These are phyloP conservation scores for Dactylellina parvicollis DNA, from an alignment of 2,329 filamentous ascomycete species.

Conservation along the genomic window DNA sequence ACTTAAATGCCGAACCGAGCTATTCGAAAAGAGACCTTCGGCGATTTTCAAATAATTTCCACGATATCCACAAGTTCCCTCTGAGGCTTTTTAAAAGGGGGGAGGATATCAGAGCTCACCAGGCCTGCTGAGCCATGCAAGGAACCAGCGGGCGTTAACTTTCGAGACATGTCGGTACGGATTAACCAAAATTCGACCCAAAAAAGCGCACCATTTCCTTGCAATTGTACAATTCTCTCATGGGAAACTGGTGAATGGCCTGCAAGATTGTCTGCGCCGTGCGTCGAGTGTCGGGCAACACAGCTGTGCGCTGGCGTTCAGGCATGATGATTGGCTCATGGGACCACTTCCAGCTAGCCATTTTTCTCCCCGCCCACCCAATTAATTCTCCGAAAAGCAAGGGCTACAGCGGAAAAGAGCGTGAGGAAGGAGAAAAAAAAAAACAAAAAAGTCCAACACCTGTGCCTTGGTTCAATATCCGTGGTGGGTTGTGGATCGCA, in stretches of 20 bases:
- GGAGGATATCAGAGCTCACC: slow-evolving; percentile 24
- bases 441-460: slow-evolving; percentile 48
- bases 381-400: slow-evolving; percentile 55
- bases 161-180: slow-evolving; percentile 37
- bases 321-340: slow-evolving; percentile 32
- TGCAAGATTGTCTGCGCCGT: slow-evolving; percentile 42
- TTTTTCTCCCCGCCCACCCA: slow-evolving; percentile 47
- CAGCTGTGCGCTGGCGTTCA: slow-evolving; percentile 1
- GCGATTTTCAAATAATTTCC: slow-evolving; percentile 27
- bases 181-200: slow-evolving; percentile 33
- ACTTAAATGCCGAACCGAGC: background rate
- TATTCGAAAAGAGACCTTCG: slow-evolving; percentile 6
- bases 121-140: slow-evolving; percentile 23
- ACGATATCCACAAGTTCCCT: slow-evolving; percentile 4
- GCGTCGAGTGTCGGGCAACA: slow-evolving; percentile 34
- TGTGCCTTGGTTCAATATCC: slow-evolving; percentile 29
- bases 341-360: slow-evolving; percentile 36
- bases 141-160: slow-evolving; percentile 31
- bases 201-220: background rate
- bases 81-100: slow-evolving; percentile 21
- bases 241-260: slow-evolving; percentile 20
- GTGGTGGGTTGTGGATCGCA: slow-evolving; percentile 27
- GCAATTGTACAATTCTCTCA: slow-evolving; percentile 3
- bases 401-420: slow-evolving; percentile 28
- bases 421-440: slow-evolving; percentile 29